phyloP scores from a whole-genome alignment of 805 yeast genomes.

The Myxozyma melibiosi region DNA sequence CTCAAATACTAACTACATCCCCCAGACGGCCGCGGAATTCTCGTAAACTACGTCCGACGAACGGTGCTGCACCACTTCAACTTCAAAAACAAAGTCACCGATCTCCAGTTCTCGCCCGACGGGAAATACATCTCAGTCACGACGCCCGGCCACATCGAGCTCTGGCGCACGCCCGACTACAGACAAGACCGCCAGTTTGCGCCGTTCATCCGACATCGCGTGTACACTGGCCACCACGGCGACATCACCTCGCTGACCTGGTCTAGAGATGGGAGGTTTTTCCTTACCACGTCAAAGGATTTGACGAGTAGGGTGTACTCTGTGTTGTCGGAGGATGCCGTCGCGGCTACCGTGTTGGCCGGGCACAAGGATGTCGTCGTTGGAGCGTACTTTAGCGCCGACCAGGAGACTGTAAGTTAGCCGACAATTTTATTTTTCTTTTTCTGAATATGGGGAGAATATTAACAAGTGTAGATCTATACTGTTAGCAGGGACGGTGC shows the following conservation, averaged over 20 bases:
- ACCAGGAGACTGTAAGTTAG: constrained; percentile 68
- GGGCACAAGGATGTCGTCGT: constrained; percentile 92
- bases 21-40: constrained; percentile 87
- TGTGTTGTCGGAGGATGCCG: constrained; percentile 65
- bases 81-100: constrained; percentile 76
- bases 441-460: background rate
- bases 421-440: background rate
- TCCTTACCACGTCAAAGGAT: constrained; percentile 85
- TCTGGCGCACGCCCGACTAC: constrained; percentile 85
- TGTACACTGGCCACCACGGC: constrained; percentile 89
- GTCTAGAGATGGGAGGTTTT: constrained; percentile 88
- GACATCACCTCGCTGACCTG: constrained; percentile 78
- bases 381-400: constrained; percentile 81
- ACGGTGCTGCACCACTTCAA: constrained; percentile 92
- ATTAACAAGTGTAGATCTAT: constrained; percentile 52
- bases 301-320: constrained; percentile 86
- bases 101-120: constrained; percentile 82
- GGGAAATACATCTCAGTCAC: constrained; percentile 88
- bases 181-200: constrained; percentile 85
- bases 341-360: constrained; percentile 80
- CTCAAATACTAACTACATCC: background rate
- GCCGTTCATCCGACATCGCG: constrained; percentile 87
- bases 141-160: constrained; percentile 76
- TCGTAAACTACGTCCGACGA: constrained; percentile 80
- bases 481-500: constrained; percentile 96